Evolutionary conservation across 306 rosid genomes (phyloP), one percentile per base, ranked within the genome.

Genomic region (Trifolium pratense): DNA sequence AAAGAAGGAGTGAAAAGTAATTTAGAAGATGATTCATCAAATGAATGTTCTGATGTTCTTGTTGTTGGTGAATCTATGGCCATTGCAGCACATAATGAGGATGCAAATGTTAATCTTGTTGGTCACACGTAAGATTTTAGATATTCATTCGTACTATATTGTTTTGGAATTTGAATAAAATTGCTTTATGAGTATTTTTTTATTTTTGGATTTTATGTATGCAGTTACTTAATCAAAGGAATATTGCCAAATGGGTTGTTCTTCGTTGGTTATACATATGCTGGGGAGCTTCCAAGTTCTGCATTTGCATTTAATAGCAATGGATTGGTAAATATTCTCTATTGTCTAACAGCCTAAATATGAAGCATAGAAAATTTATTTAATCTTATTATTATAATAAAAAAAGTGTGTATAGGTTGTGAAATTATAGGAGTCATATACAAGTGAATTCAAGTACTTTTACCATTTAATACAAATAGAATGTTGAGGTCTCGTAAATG

Each of bases 211-310:
- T 26, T 79, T 45, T 18, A 37, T 26, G 5, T 26, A 55, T 79
- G 71, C 85, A 91, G 98, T 60, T 94, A 88, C 84, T 84, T 91
- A 80, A 78, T 91, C 67, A 90, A 87, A 74, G 96, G 84, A 79
- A 81, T 74, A 37, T 78, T 90, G 75, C 70, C 86, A 62, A 66
- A 81, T 79, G 95, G 89, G 42, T 5, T 45, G 3, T 88, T 89
- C 67, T 89, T 83, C 56, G 62, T 91, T 51, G 99, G 88, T 73
- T 91, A 88, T 62, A 91, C 96, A 2, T 91, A 89, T 46, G 96
- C 97, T 6, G 98, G 97, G 80, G 97, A 94, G 84, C 97, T 91
- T 52, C 99, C 97, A 61, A 94, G 89, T 76, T 84, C 92, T 77
- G 97, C 70, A 6, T 80, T 80, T 70, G 84, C 78, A 8, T 82